Base-by-base conservation (phyloP, 2,329 filamentous ascomycete genomes). In the Colletotrichum chrysophilum region DNA sequence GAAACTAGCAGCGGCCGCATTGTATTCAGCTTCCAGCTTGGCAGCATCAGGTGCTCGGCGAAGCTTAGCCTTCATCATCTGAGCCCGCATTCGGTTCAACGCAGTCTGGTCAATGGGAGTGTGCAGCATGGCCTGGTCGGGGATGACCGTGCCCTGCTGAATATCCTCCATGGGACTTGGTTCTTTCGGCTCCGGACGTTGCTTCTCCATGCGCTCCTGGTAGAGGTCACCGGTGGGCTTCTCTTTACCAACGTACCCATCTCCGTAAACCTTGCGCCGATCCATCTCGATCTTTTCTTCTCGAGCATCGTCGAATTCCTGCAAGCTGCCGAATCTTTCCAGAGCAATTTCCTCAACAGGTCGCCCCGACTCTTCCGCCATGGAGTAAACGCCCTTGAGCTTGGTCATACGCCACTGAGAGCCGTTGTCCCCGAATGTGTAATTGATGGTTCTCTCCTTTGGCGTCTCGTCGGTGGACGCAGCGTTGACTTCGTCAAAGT, bases 381-480 rank as follows among this genome's bases (percentile, higher is more conserved):
- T 90, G 30, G 91, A 91, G 83, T 98, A 98, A 3, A 98, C 95
- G 13, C 93, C 94, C 78, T 94, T 96, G 36, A 99, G 91, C 84
- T 96, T 98, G 7, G 94, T 98, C 96, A 99, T 98, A 66, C 97
- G 93, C 97, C 97, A 99, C 80, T 95, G 92, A 16, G 96, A 96
- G 0, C 97, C 96, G 8, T 91, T 87, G 83, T 99, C 97, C 21
- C 97, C 97, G 84, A 99, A 97, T 0, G 87, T 94, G 82, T 98
- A 99, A 74, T 91, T 88, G 10, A 97, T 91, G 0, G 76, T 80
- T 30, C 82, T 78, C 71, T 94, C 90, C 69, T 92, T 88, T 60
- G 91, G 85, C 48, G 62, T 38, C 5, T 91, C 88, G 32, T 91
- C 89, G 3, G 89, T 77, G 0, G 84, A 85, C 66, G 89, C 92